Evolutionary conservation across 2,329 filamentous ascomycete species (phyloP).

Genomic region (Sodiomyces alkalinus): DNA sequence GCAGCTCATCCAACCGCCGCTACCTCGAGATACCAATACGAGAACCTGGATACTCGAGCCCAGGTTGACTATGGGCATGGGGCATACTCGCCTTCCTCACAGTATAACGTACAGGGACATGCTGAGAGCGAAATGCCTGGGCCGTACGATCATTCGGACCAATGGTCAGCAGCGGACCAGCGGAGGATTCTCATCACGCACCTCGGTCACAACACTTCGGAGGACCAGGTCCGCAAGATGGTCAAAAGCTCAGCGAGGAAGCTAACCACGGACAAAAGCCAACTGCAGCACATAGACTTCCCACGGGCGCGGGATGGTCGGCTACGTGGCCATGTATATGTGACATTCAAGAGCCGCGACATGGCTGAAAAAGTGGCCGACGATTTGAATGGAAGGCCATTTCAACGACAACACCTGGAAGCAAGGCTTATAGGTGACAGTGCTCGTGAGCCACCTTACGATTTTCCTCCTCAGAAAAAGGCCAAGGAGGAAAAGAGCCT

Average conservation of each 20-base stretch:
- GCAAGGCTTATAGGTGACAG: conserved; percentile 2
- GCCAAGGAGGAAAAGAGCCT: conserved; percentile 1
- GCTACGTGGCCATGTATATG: conserved; percentile 3
- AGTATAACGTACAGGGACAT: no score
- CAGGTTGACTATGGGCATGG: no score
- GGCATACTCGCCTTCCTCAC: no score
- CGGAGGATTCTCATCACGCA: conserved; percentile 3
- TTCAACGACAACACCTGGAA: conserved; percentile 1
- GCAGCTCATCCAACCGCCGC: no score
- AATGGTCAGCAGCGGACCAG: no score
- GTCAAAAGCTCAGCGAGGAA: conserved; percentile 1
- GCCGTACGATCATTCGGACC: no score
- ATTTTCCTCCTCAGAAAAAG: not conserved
- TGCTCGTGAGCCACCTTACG: not conserved
- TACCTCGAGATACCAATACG: no score
- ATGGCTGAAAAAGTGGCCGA: conserved; percentile 1
- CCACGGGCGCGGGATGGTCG: conserved; percentile 2
- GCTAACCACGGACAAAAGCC: conserved; percentile 1
- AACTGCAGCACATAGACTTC: conserved; percentile 5
- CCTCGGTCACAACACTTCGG: conserved; percentile 1
- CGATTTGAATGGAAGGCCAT: conserved; percentile 1
- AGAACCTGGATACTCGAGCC: no score
- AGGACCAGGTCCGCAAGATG: conserved; percentile 3
- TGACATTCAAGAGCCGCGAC: conserved; percentile 2
- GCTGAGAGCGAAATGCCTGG: no score